Percentiles rank a stretch among this genome's conserved stretches.
These are phyloP conservation scores for Penicillium bialowiezense DNA, from an alignment of 495 filamentous ascomycete genomes.

Conservation along the genomic window DNA sequence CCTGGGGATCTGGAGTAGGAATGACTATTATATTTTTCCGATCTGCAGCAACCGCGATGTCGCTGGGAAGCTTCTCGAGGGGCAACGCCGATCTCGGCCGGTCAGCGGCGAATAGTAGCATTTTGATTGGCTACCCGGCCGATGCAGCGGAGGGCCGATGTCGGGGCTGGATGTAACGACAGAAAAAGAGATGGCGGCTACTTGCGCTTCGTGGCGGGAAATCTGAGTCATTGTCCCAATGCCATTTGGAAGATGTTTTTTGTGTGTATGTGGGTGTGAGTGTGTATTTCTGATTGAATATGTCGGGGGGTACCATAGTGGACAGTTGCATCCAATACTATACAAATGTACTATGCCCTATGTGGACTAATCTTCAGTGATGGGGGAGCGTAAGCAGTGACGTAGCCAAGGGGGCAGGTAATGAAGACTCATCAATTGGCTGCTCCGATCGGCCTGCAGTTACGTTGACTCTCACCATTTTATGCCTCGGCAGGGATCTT, in stretches of 20 bases:
- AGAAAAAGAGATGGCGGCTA: slow-evolving; percentile 21
- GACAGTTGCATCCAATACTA: no score
- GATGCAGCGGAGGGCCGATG: slow-evolving; percentile 11
- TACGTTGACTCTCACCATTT: not conserved
- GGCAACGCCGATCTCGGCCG: slow-evolving; percentile 42
- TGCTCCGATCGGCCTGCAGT: slow-evolving; percentile 9
- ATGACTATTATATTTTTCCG: slow-evolving; percentile 28
- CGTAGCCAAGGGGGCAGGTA: slow-evolving; percentile 1
- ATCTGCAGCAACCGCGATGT: slow-evolving; percentile 35
- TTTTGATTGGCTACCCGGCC: slow-evolving; percentile 28
- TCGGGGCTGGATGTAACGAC: slow-evolving; percentile 8
- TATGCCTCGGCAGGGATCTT: not conserved
- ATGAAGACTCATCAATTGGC: slow-evolving; percentile 18
- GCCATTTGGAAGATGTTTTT: no score
- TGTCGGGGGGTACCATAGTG: no score
- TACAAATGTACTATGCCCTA: no score
- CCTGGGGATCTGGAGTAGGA: slow-evolving; percentile 15
- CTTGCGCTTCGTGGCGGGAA: slow-evolving; percentile 20
- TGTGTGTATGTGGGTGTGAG: no score
- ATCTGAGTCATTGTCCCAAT: not conserved
- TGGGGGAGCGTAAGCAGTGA: no score
- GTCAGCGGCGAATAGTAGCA: slow-evolving; percentile 35
- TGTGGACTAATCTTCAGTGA: no score
- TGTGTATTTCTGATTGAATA: no score
- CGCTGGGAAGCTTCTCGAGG: slow-evolving; percentile 36